Base-by-base conservation (phyloP, 768 basidiomycete species). In the Amanita pseudoporphyria region DNA sequence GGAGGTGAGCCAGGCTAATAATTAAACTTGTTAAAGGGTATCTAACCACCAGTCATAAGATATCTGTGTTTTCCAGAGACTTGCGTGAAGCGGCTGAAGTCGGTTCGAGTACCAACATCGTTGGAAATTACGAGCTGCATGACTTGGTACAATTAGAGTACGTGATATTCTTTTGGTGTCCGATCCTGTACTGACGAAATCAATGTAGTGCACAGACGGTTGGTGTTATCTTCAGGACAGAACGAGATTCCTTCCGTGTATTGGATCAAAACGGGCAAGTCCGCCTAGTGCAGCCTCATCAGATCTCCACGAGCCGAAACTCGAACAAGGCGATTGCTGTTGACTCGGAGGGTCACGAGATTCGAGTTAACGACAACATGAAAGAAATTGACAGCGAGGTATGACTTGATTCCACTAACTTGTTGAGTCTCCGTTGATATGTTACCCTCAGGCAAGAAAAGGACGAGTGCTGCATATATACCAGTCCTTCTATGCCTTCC, bases 121-220 rank as follows among this genome's bases (percentile, higher is more conserved):
- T 93, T 28, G 94, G 93, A 24, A 83, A 94, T 58, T 98, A 94
- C 60, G 95, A 98, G 62, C 65, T 97, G 36, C 96, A 99, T 60
- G 95, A 99, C 62, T 69, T 99, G 51, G 92, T 99, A 30, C 93
- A 95, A 70, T 77, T 99, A 13, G 95, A 98, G 93, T 95, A 64
- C 56, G 91, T 76, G 10, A 42, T 5, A 14, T 41, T 43, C 14
- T 19, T 28, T 16, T 19, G 3, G 31, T 45, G 26, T 3, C 40
- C 38, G 33, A 21, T 9, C 39, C 30, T 18, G 47, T 40, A 33
- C 54, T 49, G 19, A 36, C 54, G 51, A 56, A n/a, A 59, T 36
- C 16, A 32, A 13, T 39, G 24, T 22, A 97, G 93, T 65, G 76
- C 81, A 26, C 88, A 93, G 64, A 95, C 93, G 4, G 91, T 93